Evolutionary conservation across 805 yeast species (phyloP).

Genomic region (Ogataea thermomethanolica): DNA sequence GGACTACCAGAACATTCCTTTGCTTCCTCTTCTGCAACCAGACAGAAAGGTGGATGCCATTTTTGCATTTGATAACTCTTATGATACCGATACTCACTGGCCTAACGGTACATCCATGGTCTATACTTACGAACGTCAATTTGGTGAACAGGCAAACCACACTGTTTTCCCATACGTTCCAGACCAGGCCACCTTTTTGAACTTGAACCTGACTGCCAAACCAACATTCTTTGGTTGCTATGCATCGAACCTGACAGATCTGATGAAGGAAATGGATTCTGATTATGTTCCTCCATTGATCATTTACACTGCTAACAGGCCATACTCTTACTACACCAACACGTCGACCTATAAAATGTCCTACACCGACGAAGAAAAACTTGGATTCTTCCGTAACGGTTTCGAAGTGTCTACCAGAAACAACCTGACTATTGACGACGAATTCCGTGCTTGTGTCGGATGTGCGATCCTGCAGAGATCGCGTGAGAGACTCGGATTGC

Average conservation of each 20-base stretch:
- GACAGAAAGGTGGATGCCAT: conserved; percentile 60
- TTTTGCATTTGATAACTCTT: conserved; percentile 64
- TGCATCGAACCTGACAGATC: conserved; percentile 54
- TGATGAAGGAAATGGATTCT: conserved; percentile 38
- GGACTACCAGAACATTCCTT: conserved; percentile 68
- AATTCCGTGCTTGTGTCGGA: conserved; percentile 72
- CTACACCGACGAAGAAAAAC: conserved; percentile 55
- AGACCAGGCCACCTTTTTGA: conserved; percentile 55
- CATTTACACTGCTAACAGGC: conserved; percentile 73
- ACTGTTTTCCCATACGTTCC: conserved; percentile 82
- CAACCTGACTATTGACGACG: conserved; percentile 62
- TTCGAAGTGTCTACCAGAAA: conserved; percentile 63
- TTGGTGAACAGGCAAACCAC: conserved; percentile 46
- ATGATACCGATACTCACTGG: conserved; percentile 58
- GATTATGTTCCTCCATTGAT: conserved; percentile 62
- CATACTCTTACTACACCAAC: conserved; percentile 62
- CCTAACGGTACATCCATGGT: conserved; percentile 66
- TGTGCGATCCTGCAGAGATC: conserved; percentile 82
- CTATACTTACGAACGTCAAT: conserved; percentile 57
- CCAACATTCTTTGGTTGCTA: conserved; percentile 88
- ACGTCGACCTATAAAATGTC: conserved; percentile 69
- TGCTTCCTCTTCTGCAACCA: conserved; percentile 60
- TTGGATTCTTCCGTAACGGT: conserved; percentile 66
- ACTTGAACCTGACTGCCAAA: conserved; percentile 55
- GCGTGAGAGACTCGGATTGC: conserved; percentile 60